Evolutionary conservation across 768 basidiomycete species (phyloP).

Genomic region (Auricularia sp.): DNA sequence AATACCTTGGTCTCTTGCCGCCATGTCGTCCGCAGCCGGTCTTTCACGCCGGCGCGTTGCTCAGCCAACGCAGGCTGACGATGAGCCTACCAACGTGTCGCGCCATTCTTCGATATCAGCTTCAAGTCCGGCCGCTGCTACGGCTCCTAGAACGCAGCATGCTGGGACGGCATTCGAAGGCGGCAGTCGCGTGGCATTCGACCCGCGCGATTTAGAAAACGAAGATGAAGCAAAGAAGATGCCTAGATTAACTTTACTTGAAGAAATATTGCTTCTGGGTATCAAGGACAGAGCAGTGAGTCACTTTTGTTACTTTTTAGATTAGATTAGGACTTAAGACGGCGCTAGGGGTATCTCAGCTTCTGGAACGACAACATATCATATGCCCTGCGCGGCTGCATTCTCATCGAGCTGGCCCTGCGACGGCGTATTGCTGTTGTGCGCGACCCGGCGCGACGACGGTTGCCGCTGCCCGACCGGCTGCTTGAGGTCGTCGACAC

Average conservation of each 20-base stretch:
- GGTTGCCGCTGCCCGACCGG: slow-evolving; percentile 69
- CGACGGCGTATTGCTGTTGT: slow-evolving; percentile 87
- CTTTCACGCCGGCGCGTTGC: slow-evolving; percentile 5
- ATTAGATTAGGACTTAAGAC: too few species aligned
- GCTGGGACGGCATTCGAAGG: slow-evolving; percentile 81
- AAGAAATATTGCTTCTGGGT: slow-evolving; percentile 88
- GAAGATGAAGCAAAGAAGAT: slow-evolving; percentile 50
- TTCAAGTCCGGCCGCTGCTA: background rate
- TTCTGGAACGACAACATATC: slow-evolving; percentile 99
- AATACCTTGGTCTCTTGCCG: too few species aligned
- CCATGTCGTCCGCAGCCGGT: slow-evolving; percentile 3
- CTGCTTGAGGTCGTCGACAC: slow-evolving; percentile 88
- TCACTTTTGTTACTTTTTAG: too few species aligned
- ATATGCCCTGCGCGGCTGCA: slow-evolving; percentile 96
- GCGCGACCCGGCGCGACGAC: slow-evolving; percentile 66
- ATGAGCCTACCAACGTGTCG: background rate
- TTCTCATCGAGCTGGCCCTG: slow-evolving; percentile 91
- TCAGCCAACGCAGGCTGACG: background rate
- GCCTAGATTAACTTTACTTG: slow-evolving; percentile 88
- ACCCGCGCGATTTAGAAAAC: slow-evolving; percentile 78
- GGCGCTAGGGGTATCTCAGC: slow-evolving; percentile 68
- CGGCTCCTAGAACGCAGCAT: slow-evolving; percentile 23
- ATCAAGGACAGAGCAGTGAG: slow-evolving; percentile 77
- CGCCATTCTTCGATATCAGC: too few species aligned
- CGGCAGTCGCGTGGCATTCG: slow-evolving; percentile 81